Conservation (phyloP, 257 asterid species). For the Solanum acaule region DNA sequence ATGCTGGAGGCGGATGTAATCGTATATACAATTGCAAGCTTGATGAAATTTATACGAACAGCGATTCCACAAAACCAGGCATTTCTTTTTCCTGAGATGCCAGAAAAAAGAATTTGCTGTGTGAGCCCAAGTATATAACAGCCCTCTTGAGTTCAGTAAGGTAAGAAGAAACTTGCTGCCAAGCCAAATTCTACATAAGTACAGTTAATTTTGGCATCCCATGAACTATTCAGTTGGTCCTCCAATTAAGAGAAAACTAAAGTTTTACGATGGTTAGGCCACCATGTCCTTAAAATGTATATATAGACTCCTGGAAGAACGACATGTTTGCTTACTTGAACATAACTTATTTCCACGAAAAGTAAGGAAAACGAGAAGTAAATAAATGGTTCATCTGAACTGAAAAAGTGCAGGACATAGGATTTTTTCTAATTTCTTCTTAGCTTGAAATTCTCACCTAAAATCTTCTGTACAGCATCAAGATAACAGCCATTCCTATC, state of each 20-base stretch:
- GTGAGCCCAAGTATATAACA: background rate
- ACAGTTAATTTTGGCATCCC: background rate
- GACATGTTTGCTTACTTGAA: background rate
- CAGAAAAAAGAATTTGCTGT: background rate
- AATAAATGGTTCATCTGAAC: background rate
- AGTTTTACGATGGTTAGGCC: background rate
- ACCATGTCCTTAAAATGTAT: background rate
- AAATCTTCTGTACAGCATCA: conserved; percentile 40
- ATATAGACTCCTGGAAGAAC: background rate
- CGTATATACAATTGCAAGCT: conserved; percentile 51
- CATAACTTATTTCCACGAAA: background rate
- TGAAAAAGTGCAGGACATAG: background rate
- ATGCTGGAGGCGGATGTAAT: conserved; percentile 56
- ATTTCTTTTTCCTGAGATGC: conserved; percentile 39
- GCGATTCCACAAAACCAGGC: conserved; percentile 42
- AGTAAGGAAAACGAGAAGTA: background rate
- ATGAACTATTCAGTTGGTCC: background rate
- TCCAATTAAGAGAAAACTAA: background rate
- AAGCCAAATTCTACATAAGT: background rate
- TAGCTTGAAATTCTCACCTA: conserved; percentile 30
- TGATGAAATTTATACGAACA: conserved; percentile 28
- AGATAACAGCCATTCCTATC: conserved; percentile 30
- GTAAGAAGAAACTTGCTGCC: background rate
- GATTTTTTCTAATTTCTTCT: background rate
- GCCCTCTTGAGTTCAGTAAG: background rate